Evolutionary conservation across 1,284 basidiomycete genomes (phyloP).

Genomic region (Thelephora terrestris): DNA sequence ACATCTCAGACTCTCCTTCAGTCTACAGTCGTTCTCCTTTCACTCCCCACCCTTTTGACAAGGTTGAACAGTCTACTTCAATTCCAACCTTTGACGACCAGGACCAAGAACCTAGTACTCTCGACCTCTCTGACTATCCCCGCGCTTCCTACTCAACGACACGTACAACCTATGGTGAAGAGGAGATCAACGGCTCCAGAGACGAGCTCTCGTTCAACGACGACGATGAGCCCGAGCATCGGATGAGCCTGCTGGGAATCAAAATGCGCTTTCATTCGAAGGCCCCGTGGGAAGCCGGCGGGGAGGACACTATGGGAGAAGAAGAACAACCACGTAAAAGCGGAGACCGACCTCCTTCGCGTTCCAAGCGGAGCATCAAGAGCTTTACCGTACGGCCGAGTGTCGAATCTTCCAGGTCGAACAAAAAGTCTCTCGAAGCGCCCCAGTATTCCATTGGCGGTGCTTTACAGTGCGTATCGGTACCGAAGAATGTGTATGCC

Average conservation of each 20-base stretch:
- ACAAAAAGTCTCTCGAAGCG: conserved; percentile 52
- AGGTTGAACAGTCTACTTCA: conserved; percentile 17
- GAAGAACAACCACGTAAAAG: conserved; percentile 25
- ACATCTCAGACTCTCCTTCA: conserved; percentile 57
- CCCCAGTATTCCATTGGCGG: conserved; percentile 39
- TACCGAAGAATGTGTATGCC: no score
- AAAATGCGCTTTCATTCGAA: conserved; percentile 72
- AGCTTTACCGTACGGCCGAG: conserved; percentile 40
- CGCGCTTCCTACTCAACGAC: conserved; percentile 31
- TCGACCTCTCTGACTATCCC: conserved; percentile 52
- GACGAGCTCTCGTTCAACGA: conserved; percentile 24
- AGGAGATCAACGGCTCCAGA: conserved; percentile 11
- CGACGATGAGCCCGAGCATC: conserved; percentile 23
- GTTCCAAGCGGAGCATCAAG: conserved; percentile 17
- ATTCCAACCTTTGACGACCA: conserved; percentile 20
- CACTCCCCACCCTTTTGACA: conserved; percentile 33
- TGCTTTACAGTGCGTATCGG: conserved; percentile 47
- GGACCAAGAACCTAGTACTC: conserved; percentile 37
- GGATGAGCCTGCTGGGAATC: conserved; percentile 64
- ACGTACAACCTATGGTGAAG: conserved; percentile 9
- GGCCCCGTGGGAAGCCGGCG: conserved; percentile 69
- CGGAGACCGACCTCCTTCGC: conserved; percentile 19
- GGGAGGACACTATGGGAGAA: conserved; percentile 33
- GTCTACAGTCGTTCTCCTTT: conserved; percentile 51
- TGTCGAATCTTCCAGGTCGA: conserved; percentile 47